Percentiles rank a stretch among this genome's conserved stretches.
Evolutionary conservation across 306 rosid species (phyloP).

Genomic region (Biancaea sappan): DNA sequence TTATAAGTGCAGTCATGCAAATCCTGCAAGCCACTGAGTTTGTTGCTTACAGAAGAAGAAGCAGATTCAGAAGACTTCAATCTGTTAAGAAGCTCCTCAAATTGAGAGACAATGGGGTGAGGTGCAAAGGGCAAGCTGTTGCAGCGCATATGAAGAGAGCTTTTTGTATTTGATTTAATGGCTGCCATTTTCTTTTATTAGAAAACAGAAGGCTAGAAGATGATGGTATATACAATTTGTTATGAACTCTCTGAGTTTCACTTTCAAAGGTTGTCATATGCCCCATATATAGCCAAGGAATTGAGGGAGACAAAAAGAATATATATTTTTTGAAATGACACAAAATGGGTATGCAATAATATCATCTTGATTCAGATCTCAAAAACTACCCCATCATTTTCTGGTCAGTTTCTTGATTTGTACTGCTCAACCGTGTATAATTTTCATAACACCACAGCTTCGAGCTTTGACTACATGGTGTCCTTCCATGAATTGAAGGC

Average conservation of each 20-base stretch:
- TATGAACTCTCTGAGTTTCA: background rate
- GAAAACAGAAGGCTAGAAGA: background rate
- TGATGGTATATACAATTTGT: background rate
- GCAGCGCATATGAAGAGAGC: conserved; percentile 7
- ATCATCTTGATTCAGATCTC: conserved; percentile 32
- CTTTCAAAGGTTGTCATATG: background rate
- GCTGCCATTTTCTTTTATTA: conserved; percentile 16
- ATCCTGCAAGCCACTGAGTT: conserved; percentile 9
- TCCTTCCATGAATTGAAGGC: too few species aligned
- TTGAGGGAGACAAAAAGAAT: conserved; percentile 29
- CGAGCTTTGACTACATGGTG: too few species aligned
- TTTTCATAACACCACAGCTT: too few species aligned
- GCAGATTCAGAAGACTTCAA: conserved; percentile 27
- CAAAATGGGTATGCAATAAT: conserved; percentile 4
- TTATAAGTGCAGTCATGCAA: background rate
- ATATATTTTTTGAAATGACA: conserved; percentile 20
- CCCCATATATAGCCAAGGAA: conserved; percentile 7
- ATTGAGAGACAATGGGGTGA: conserved; percentile 5
- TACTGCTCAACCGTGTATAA: too few species aligned
- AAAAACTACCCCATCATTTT: background rate
- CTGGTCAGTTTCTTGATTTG: too few species aligned
- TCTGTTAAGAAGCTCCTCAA: conserved; percentile 19
- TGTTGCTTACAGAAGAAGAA: conserved; percentile 22
- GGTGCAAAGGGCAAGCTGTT: conserved; percentile 22
- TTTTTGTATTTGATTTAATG: too few species aligned